Evolutionary conservation across 257 asterid genomes (phyloP), one percentile per base, ranked within the genome.

Genomic region (Nemophila menziesii): DNA sequence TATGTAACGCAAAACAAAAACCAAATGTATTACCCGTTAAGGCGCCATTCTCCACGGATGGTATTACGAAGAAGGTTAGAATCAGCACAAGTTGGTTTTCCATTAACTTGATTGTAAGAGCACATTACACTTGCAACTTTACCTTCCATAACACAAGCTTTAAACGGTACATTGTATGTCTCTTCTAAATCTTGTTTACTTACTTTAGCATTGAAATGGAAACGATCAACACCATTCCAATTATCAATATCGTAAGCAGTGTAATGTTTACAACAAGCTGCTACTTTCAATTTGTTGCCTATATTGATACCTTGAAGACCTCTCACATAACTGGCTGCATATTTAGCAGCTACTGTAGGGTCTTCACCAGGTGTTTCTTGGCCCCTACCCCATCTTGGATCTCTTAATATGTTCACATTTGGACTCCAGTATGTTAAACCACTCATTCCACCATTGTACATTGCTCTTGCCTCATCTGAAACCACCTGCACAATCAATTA

Each of bases 351-450:
- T 24, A 82, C 18, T 0, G 48, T 2, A 0, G 96, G 96, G 60
- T 86, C 94, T 61, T 86, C 96, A 0, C 96, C 93, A 0, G 96
- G 93, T 2, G 96, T 86, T 61, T 86, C 96, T 48, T 86, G 93
- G 46, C 94, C 83, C 33, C 96, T 20, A 0, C 96, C 96, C 96
- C 96, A 86, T 3, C 96, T 63, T 0, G 94, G 96, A 60, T 86
- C 96, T 41, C 96, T 74, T 14, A 82, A 79, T 45, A 86, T 74
- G 52, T 86, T 86, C 64, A 86, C 96, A 12, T 86, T 86, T 21
- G 96, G 96, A 50, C 96, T 86, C 96, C 96, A 86, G 58, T 63
- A 79, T 19, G 94, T 79, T 15, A 86, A 58, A 1, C 96, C 94
- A 0, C 90, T 93, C 20, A 43, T 15, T 4, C 94, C 96, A 51